phyloP scores from a whole-genome alignment of 2,329 filamentous ascomycete species.

The Neurospora sp. region DNA sequence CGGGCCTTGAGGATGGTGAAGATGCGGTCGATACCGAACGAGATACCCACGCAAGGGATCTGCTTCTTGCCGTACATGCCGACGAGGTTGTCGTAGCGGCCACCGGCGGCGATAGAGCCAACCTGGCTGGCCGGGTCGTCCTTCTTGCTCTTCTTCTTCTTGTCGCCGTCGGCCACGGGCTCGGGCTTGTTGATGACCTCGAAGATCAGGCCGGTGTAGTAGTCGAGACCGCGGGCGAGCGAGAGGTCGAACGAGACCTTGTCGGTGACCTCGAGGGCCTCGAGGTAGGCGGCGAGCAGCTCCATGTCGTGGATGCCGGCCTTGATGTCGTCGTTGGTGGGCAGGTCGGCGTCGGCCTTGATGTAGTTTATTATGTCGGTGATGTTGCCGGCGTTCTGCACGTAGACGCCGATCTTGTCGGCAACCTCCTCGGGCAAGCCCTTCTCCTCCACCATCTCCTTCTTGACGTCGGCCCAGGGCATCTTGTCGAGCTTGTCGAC shows the following conservation, averaged over 20 bases:
- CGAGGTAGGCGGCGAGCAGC: slow-evolving; percentile 71
- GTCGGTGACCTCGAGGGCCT: slow-evolving; percentile 62
- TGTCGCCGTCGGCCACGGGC: slow-evolving; percentile 7
- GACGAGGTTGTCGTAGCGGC: slow-evolving; percentile 81
- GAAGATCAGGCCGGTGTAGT: slow-evolving; percentile 86
- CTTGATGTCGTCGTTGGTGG: slow-evolving; percentile 64
- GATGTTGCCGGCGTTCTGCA: slow-evolving; percentile 35
- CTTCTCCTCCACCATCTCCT: slow-evolving; percentile 91
- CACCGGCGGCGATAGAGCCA: slow-evolving; percentile 80
- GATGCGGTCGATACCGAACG: slow-evolving; percentile 91
- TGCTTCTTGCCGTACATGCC: slow-evolving; percentile 86
- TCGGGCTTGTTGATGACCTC: slow-evolving; percentile 68
- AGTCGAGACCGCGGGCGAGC: slow-evolving; percentile 70
- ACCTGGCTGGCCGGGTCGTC: slow-evolving; percentile 33
- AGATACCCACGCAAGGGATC: slow-evolving; percentile 81
- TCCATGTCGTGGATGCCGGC: slow-evolving; percentile 73
- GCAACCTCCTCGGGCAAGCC: slow-evolving; percentile 66
- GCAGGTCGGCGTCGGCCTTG: slow-evolving; percentile 55
- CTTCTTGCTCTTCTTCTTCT: slow-evolving; percentile 14
- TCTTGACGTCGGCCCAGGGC: slow-evolving; percentile 80
- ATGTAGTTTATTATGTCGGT: slow-evolving; percentile 62
- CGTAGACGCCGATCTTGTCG: slow-evolving; percentile 79
- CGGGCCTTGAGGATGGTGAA: slow-evolving; percentile 82
- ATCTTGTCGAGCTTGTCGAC: slow-evolving; percentile 95
- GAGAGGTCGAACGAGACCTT: slow-evolving; percentile 82